Evolutionary conservation across 164 flowering plant species (phyloP), one percentile per base, ranked within the genome.

Genomic region (Sextonia rubra): DNA sequence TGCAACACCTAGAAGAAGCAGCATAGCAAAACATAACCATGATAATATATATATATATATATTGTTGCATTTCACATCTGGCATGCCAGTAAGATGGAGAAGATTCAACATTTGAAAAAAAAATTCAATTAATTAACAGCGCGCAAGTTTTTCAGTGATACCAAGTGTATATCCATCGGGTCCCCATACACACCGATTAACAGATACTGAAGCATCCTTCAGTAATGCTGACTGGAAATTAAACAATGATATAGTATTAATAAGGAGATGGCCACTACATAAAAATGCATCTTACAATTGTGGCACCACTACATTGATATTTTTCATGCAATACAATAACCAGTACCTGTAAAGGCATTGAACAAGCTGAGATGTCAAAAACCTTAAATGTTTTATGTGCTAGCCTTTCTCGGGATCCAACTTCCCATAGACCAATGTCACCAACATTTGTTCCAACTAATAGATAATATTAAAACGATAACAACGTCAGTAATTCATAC

Each of bases 381-480:
- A 88, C 82, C 70, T 85, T 82, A 75, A 88, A 86, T 12, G 83
- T 69, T 75, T 85, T 84, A 66, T 84, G 78, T 17, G 75, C 83
- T 65, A 86, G 75, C 76, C 78, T 82, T 70, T 85, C 88, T 60
- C 75, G 64, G 30, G 85, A 77, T 64, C 84, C 87, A 74, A 85
- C 86, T 74, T 86, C 91, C 91, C 94, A 90, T 44, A 90, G 77
- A 70, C 83, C 78, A 79, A 90, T 84, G 37, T 87, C 92, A 72
- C 94, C 94, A 80, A 85, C 86, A 71, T 82, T 84, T 66, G 89
- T 87, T 20, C 92, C 94, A 52, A 72, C 75, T 72, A 23, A 22
- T 65, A 63, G 37, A 64, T 11, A 23, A 58, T 12, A 7, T 18
- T 12, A 23, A 24, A 25, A 37, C 61, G 14, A 47, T 60, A 18